Conservation (phyloP, 1,284 basidiomycete species). For the Schizophyllum commune region DNA sequence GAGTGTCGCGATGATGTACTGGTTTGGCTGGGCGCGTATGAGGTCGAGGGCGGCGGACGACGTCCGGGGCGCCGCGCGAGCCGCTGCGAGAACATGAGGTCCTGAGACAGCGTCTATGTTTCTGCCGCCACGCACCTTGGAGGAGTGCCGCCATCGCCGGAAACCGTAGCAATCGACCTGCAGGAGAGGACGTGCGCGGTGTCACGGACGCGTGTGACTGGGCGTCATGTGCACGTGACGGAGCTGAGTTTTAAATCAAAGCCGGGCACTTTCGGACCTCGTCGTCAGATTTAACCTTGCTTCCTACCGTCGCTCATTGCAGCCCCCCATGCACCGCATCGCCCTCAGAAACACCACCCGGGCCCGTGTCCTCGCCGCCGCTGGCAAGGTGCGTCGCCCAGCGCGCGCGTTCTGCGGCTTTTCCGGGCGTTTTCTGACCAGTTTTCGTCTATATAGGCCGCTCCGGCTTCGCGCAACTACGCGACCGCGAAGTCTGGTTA, state of each 20-base stretch:
- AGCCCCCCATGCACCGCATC: slow-evolving; percentile 76
- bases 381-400: slow-evolving; percentile 44
- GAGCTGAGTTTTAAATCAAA: background rate
- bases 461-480: slow-evolving; percentile 68
- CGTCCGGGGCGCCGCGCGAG: slow-evolving; percentile 22
- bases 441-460: slow-evolving; percentile 26
- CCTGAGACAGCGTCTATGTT: background rate
- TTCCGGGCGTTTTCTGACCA: slow-evolving; percentile 12
- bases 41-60: slow-evolving; percentile 51
- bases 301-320: slow-evolving; percentile 31
- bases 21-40: slow-evolving; percentile 73
- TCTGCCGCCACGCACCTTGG: background rate
- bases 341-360: slow-evolving; percentile 81
- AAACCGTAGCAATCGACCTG: background rate
- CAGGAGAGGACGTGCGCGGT: background rate
- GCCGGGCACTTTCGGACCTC: slow-evolving; percentile 2
- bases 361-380: slow-evolving; percentile 61
- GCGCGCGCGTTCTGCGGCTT: slow-evolving; percentile 6
- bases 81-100: background rate
- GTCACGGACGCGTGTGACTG: background rate
- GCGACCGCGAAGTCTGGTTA: slow-evolving; percentile 96
- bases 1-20: slow-evolving; percentile 89
- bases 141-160: background rate
- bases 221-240: background rate
- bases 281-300: slow-evolving; percentile 7